Percentiles rank a stretch among this genome's conserved stretches.
These are phyloP conservation scores for Chlorella sorokiniana DNA, from an alignment of 139 green algal species.

Conservation along the genomic window DNA sequence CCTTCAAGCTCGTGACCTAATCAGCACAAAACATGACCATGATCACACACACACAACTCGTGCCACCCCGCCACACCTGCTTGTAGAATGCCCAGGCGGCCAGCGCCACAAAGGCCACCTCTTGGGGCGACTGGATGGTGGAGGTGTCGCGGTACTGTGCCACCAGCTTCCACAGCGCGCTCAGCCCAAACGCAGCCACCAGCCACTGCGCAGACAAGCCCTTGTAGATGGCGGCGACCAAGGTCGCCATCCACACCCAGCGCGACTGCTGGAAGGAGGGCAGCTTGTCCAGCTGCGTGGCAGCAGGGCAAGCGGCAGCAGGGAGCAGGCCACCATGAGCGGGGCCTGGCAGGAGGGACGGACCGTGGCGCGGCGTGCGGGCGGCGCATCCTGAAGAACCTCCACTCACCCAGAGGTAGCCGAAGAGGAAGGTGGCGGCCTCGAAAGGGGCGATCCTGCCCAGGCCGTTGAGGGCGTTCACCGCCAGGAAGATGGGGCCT, in stretches of 20 bases:
- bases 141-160: neutral
- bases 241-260: slow-evolving; percentile 12
- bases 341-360: neutral
- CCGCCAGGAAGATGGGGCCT: slow-evolving; percentile 27
- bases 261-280: neutral
- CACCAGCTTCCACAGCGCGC: slow-evolving; percentile 11
- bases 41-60: too few species aligned
- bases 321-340: too few species aligned
- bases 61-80: neutral
- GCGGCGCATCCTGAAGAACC: too few species aligned
- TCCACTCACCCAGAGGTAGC: slow-evolving; percentile 10
- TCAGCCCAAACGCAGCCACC: slow-evolving; percentile 17
- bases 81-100: slow-evolving; percentile 7
- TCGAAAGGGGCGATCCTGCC: neutral
- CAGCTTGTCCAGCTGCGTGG: neutral
- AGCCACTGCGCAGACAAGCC: slow-evolving; percentile 22
- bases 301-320: neutral
- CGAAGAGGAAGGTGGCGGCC: slow-evolving; percentile 11
- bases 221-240: neutral
- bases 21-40: too few species aligned
- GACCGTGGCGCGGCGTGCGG: too few species aligned
- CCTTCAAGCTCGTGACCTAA: too few species aligned
- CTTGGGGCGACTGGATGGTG: neutral
- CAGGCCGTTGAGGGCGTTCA: neutral
- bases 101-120: neutral